phyloP scores from a whole-genome alignment of 345 rosid species.

The Gossypium ekmanianum region DNA sequence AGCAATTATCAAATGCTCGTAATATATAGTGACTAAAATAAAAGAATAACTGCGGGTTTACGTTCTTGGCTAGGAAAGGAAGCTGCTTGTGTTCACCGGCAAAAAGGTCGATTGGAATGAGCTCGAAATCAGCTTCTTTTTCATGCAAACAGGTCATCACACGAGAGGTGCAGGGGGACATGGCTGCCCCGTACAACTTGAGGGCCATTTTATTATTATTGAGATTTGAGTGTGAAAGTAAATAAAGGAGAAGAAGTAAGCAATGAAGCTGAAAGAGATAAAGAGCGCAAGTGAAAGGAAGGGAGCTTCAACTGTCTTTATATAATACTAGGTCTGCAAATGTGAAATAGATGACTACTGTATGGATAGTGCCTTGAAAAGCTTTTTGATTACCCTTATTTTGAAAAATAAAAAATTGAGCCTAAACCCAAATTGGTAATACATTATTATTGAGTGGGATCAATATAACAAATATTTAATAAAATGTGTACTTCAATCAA shows the following conservation, averaged over 20 bases:
- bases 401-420: too few species aligned
- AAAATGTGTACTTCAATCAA: too few species aligned
- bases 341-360: not conserved
- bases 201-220: slow-evolving; percentile 30
- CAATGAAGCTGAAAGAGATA: not conserved
- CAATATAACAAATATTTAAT: too few species aligned
- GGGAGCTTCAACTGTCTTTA: not conserved
- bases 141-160: slow-evolving; percentile 67
- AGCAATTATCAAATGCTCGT: not conserved
- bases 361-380: not conserved
- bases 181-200: slow-evolving; percentile 60
- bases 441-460: too few species aligned
- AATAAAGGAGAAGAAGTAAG: not conserved
- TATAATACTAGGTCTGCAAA: not conserved
- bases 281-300: not conserved
- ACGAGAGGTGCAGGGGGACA: slow-evolving; percentile 66
- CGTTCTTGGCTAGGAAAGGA: slow-evolving; percentile 52
- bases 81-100: slow-evolving; percentile 64
- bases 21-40: not conserved
- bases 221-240: not conserved
- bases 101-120: slow-evolving; percentile 60
- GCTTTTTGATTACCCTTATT: too few species aligned
- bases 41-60: not conserved
- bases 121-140: slow-evolving; percentile 64
- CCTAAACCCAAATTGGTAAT: too few species aligned